Conservation (phyloP, 306 rosid genomes). For the Vigna mungo region DNA sequence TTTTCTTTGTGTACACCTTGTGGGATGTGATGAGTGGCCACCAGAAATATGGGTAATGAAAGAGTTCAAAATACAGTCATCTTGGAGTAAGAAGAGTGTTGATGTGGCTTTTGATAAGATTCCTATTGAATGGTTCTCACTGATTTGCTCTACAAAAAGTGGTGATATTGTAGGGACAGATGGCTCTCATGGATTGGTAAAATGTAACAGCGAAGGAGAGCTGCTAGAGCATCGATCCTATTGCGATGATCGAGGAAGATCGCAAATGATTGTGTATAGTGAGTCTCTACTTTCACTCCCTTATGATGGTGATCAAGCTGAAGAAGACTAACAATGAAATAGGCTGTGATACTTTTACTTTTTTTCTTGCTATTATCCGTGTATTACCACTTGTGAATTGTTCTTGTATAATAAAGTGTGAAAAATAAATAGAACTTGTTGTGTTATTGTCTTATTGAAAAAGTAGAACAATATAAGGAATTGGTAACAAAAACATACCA, state of each 20-base stretch:
- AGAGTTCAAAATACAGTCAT: constrained; percentile 34
- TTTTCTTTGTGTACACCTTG: background rate
- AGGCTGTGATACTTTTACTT: background rate
- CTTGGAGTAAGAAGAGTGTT: constrained; percentile 37
- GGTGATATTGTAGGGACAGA: constrained; percentile 32
- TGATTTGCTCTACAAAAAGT: background rate
- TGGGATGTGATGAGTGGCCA: background rate
- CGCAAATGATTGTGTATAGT: background rate
- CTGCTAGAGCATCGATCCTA: background rate
- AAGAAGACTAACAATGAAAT: background rate
- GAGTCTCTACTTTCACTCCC: constrained; percentile 46
- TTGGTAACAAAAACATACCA: too few relatives aligned
- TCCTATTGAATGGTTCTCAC: background rate
- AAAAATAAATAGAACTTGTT: too few relatives aligned
- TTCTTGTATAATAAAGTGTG: background rate
- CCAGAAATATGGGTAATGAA: constrained; percentile 41
- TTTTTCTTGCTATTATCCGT: background rate
- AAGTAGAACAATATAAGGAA: too few relatives aligned
- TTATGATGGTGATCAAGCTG: background rate
- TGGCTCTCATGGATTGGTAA: background rate
- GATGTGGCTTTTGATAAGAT: background rate
- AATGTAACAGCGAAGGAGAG: constrained; percentile 20
- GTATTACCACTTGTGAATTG: background rate
- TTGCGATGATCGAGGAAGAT: background rate
- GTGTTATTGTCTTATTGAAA: too few relatives aligned